Conservation (phyloP, 495 filamentous ascomycete genomes). For the Daldinia concentrica region DNA sequence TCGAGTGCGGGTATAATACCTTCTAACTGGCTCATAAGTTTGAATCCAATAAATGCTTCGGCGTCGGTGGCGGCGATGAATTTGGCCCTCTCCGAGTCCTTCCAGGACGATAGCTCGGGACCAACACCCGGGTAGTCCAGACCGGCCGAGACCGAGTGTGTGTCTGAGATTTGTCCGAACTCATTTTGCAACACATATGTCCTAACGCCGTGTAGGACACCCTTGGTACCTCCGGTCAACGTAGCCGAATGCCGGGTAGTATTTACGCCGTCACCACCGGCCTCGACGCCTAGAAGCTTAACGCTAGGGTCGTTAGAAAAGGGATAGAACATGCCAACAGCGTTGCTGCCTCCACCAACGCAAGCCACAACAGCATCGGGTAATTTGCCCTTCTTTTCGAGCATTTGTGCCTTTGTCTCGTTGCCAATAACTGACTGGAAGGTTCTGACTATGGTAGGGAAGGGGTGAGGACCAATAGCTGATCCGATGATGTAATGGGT, state of each 20-base stretch:
- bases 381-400: slow-evolving; percentile 79
- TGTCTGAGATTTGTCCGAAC: slow-evolving; percentile 92
- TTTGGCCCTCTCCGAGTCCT: slow-evolving; percentile 83
- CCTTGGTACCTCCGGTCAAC: slow-evolving; percentile 84
- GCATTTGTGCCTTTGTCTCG: slow-evolving; percentile 91
- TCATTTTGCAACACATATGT: slow-evolving; percentile 94
- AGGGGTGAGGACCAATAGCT: slow-evolving; percentile 93
- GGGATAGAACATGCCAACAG: slow-evolving; percentile 95
- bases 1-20: slow-evolving; percentile 97
- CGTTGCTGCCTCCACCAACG: slow-evolving; percentile 92
- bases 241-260: slow-evolving; percentile 90
- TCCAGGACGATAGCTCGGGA: slow-evolving; percentile 91
- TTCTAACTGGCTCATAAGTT: slow-evolving; percentile 81
- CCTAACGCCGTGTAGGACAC: slow-evolving; percentile 93
- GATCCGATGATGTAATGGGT: slow-evolving; percentile 97
- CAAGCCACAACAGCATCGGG: slow-evolving; percentile 97
- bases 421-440: slow-evolving; percentile 94
- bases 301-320: slow-evolving; percentile 87
- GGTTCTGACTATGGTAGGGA: slow-evolving; percentile 93
- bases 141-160: slow-evolving; percentile 96
- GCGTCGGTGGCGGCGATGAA: slow-evolving; percentile 94
- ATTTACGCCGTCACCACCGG: slow-evolving; percentile 93
- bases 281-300: slow-evolving; percentile 92
- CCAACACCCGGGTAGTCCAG: slow-evolving; percentile 98
- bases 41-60: slow-evolving; percentile 90